Conservation (phyloP, 305 asterid genomes). For the Nicotiana rustica region DNA sequence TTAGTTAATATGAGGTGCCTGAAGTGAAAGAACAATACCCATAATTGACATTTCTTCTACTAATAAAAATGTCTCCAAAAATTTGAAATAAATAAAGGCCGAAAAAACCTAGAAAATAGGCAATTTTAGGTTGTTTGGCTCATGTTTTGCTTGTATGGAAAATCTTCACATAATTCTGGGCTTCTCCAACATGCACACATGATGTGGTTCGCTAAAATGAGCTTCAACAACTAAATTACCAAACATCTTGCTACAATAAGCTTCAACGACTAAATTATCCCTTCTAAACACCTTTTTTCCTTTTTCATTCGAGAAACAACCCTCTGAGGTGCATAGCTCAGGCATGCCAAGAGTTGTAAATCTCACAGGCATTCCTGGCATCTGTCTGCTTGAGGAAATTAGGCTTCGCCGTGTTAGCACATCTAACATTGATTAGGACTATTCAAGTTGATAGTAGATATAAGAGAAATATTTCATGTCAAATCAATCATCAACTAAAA, state of each 20-base stretch:
- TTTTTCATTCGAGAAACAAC: slow-evolving; percentile 24
- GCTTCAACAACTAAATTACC: background rate
- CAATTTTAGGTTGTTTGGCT: background rate
- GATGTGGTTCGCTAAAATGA: background rate
- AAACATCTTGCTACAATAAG: background rate
- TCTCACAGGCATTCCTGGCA: background rate
- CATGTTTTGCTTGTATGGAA: background rate
- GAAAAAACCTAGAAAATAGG: slow-evolving; percentile 22
- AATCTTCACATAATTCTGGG: background rate
- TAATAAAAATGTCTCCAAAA: background rate
- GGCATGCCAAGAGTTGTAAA: slow-evolving; percentile 17
- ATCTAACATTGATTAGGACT: background rate
- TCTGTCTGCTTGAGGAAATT: background rate
- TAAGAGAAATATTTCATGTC: slow-evolving; percentile 16
- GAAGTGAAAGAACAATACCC: slow-evolving; percentile 18
- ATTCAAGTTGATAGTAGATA: slow-evolving; percentile 26
- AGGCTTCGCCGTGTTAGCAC: background rate
- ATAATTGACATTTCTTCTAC: background rate
- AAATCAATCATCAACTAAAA: background rate
- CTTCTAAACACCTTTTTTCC: background rate
- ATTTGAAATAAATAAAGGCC: background rate
- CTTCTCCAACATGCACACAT: background rate
- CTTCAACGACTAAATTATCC: slow-evolving; percentile 13
- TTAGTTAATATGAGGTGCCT: background rate
- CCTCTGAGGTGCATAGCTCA: slow-evolving; percentile 13